A percentile compares a stretch with the other conserved stretches of the same genome.
Conservation (phyloP, 1,284 basidiomycete species). For the Heterobasidion occidentale region DNA sequence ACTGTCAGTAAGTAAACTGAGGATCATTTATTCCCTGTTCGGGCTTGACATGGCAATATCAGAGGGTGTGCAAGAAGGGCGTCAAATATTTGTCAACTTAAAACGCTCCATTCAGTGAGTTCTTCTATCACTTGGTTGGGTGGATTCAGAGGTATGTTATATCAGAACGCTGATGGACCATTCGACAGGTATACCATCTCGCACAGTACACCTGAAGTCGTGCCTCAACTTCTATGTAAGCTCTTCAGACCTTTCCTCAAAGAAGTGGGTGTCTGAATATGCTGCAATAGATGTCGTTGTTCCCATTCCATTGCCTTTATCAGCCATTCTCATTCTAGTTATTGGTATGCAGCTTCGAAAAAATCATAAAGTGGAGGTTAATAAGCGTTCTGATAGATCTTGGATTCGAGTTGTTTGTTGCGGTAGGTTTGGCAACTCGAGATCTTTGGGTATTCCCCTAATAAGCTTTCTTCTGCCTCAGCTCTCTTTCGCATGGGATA, state of each 20-base stretch:
- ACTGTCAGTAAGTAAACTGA: constrained; percentile 51
- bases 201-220: constrained; percentile 64
- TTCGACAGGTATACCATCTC: constrained; percentile 37
- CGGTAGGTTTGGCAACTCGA: constrained; percentile 28
- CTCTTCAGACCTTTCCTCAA: neutral
- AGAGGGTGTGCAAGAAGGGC: constrained; percentile 63
- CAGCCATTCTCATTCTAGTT: constrained; percentile 62
- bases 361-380: neutral
- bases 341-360: constrained; percentile 36
- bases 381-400: constrained; percentile 35
- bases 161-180: too few species aligned
- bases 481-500: constrained; percentile 67
- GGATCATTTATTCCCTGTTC: too few species aligned
- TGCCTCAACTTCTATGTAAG: constrained; percentile 56
- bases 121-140: too few species aligned
- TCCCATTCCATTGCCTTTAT: constrained; percentile 57
- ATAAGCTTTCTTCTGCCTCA: constrained; percentile 13
- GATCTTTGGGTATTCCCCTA: neutral
- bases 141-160: too few species aligned
- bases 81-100: constrained; percentile 61
- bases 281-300: constrained; percentile 46
- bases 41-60: neutral
- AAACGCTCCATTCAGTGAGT: constrained; percentile 58
- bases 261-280: too few species aligned
- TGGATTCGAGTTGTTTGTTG: constrained; percentile 60